Percentiles rank a stretch among this genome's conserved stretches.
Evolutionary conservation across 495 filamentous ascomycete species (phyloP).

Genomic region (Hypoxylon fuscum): DNA sequence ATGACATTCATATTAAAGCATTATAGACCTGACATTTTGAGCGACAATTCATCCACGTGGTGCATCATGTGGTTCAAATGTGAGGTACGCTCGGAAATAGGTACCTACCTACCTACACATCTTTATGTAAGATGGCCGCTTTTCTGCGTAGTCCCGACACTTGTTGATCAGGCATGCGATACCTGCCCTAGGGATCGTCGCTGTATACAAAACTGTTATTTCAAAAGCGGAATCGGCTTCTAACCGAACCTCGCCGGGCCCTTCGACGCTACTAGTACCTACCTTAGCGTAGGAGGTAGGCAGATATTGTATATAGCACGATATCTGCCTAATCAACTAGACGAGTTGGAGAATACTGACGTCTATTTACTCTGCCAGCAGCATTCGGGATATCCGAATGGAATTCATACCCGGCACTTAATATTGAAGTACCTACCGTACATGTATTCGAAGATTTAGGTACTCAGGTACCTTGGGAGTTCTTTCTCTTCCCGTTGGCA

Average conservation of each 20-base stretch:
- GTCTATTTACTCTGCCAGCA: slow-evolving; percentile 9
- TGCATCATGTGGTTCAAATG: too few relatives aligned
- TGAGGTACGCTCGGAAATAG: too few relatives aligned
- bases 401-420: background rate
- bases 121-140: background rate
- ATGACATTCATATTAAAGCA: slow-evolving; percentile 6
- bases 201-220: slow-evolving; percentile 8
- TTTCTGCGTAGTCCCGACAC: background rate
- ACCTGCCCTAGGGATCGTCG: slow-evolving; percentile 8
- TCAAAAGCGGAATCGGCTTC: slow-evolving; percentile 27
- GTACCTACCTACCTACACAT: too few relatives aligned
- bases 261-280: slow-evolving; percentile 1
- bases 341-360: slow-evolving; percentile 17
- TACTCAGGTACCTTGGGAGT: too few relatives aligned
- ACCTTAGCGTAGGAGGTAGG: background rate
- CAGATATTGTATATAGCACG: slow-evolving; percentile 16
- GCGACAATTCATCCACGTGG: slow-evolving; percentile 1
- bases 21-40: background rate
- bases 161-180: background rate
- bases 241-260: slow-evolving; percentile 25
- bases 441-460: too few relatives aligned
- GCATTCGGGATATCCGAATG: slow-evolving; percentile 28
- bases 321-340: slow-evolving; percentile 16
- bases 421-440: background rate
- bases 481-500: slow-evolving; percentile 8